A percentile compares a stretch with the other conserved stretches of the same genome.
phyloP scores from a whole-genome alignment of 192 early-diverging fungal species.

The Rhizoclosmatium globosum region DNA sequence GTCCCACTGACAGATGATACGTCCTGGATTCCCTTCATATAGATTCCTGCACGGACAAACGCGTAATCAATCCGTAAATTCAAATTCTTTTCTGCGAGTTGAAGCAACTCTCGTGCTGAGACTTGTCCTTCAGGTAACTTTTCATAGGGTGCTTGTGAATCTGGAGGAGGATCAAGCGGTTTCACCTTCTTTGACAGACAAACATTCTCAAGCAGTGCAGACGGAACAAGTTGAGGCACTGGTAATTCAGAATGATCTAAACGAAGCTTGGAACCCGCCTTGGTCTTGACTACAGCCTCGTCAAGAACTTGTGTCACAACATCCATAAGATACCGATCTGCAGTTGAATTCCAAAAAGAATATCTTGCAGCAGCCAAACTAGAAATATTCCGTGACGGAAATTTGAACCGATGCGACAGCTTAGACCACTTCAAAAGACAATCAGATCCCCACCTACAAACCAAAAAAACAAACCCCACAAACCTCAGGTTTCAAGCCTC shows the following conservation, averaged over 20 bases:
- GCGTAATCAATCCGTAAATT: neutral
- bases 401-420: neutral
- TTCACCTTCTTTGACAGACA: neutral
- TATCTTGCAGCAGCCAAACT: neutral
- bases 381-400: neutral
- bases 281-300: neutral
- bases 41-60: neutral
- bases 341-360: no score
- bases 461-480: neutral
- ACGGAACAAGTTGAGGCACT: neutral
- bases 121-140: neutral
- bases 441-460: neutral
- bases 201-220: neutral
- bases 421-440: neutral
- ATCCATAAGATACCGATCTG: no score
- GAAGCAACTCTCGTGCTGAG: neutral
- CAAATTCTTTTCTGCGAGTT: neutral
- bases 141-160: neutral
- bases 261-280: neutral
- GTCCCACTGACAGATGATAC: no score
- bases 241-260: neutral
- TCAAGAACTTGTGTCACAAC: no score
- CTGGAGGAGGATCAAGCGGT: neutral
- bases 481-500: neutral
- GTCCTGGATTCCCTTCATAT: neutral